These are phyloP conservation scores for Penicillium hesseltinei DNA, from an alignment of 2,329 filamentous ascomycete genomes.

Conservation along the genomic window DNA sequence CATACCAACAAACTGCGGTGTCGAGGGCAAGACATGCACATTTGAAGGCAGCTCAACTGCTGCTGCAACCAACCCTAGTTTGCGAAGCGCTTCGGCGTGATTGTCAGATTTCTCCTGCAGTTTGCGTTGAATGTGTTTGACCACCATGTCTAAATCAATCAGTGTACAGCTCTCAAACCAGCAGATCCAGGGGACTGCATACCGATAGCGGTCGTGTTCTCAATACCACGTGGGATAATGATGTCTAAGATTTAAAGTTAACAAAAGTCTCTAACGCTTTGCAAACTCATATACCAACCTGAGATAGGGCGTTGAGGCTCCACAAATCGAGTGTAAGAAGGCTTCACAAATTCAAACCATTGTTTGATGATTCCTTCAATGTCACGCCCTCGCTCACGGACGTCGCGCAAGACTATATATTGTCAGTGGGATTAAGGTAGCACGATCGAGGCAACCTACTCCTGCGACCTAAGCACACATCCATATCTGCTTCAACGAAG, in stretches of 20 bases:
- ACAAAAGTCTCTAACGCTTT: not conserved
- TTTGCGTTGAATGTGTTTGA: constrained; percentile 86
- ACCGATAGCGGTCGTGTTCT: constrained; percentile 85
- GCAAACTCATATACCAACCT: constrained; percentile 45
- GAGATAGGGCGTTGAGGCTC: constrained; percentile 87
- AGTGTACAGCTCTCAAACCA: constrained; percentile 3
- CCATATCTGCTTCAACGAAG: constrained; percentile 93
- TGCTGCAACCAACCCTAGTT: constrained; percentile 69
- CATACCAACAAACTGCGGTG: constrained; percentile 79
- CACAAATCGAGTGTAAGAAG: constrained; percentile 92
- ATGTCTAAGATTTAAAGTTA: constrained; percentile 59
- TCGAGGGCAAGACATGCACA: constrained; percentile 71
- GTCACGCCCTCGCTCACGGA: constrained; percentile 82
- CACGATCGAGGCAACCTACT: constrained; percentile 52
- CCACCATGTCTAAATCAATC: constrained; percentile 70
- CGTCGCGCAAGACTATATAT: constrained; percentile 72
- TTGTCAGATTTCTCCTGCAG: constrained; percentile 79
- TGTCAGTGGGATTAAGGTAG: constrained; percentile 18
- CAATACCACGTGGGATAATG: constrained; percentile 90
- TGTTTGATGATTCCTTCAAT: constrained; percentile 97
- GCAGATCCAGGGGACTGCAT: constrained; percentile 10
- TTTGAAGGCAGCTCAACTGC: constrained; percentile 71
- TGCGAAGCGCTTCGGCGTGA: constrained; percentile 75
- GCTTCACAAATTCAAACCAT: constrained; percentile 95
- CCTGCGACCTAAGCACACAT: constrained; percentile 86